Conservation (phyloP, 192 early-diverging fungal species). For the Coemansia sp. region DNA sequence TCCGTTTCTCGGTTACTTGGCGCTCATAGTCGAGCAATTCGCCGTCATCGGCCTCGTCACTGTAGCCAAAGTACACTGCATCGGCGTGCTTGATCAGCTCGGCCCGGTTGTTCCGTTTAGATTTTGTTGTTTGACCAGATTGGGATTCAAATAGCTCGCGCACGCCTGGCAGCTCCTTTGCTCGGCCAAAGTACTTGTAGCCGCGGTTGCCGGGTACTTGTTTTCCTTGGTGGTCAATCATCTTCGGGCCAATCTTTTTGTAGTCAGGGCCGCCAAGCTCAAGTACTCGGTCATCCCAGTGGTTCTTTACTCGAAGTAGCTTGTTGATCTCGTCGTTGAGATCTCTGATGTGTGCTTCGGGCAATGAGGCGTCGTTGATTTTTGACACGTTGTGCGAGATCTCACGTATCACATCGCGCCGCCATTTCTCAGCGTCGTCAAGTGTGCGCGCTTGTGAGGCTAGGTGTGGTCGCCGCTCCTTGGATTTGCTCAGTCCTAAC, state of each 20-base stretch:
- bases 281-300: conserved; percentile 88
- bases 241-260: conserved; percentile 72
- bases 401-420: conserved; percentile 83
- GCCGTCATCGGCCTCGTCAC: conserved; percentile 88
- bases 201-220: conserved; percentile 87
- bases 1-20: conserved; percentile 56
- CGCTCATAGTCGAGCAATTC: conserved; percentile 75
- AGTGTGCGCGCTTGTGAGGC: conserved; percentile 68
- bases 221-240: conserved; percentile 81
- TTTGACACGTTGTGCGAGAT: conserved; percentile 83
- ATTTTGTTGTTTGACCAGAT: conserved; percentile 30
- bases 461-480: conserved; percentile 72
- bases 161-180: conserved; percentile 90
- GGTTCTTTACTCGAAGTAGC: conserved; percentile 81
- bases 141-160: conserved; percentile 84
- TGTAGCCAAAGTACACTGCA: conserved; percentile 93
- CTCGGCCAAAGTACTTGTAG: conserved; percentile 98
- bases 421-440: conserved; percentile 88
- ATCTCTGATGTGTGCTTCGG: conserved; percentile 90
- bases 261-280: conserved; percentile 95
- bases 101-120: conserved; percentile 58
- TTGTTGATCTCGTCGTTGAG: conserved; percentile 98
- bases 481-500: conserved; percentile 62
- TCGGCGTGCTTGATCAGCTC: conserved; percentile 80
- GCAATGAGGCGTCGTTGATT: conserved; percentile 86